phyloP scores from a whole-genome alignment of 2,329 filamentous ascomycete species.

The Cladosporium cucumerinum region DNA sequence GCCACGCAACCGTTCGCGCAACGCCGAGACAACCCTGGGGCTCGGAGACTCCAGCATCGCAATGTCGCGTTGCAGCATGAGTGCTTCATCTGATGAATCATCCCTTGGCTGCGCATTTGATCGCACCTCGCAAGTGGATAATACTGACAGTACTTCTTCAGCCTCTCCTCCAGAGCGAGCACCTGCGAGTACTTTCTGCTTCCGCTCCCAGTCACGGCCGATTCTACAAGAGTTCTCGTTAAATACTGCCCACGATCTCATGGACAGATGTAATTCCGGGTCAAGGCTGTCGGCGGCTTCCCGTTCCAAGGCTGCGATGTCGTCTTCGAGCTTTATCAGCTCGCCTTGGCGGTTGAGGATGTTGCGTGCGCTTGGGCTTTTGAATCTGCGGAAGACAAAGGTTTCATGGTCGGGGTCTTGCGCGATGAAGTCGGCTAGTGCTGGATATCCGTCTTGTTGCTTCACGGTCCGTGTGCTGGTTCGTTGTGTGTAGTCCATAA shows the following conservation, averaged over 20 bases:
- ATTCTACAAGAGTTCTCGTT: too few species aligned
- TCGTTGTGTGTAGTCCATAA: too few species aligned
- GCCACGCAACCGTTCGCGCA: neutral
- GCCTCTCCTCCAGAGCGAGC: neutral
- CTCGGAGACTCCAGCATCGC: constrained; percentile 2
- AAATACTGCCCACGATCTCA: too few species aligned
- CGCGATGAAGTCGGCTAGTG: constrained; percentile 13
- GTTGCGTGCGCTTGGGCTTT: constrained; percentile 3
- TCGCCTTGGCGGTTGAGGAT: constrained; percentile 16
- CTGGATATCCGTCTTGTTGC: neutral
- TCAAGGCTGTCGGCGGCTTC: neutral
- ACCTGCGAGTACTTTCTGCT: too few species aligned
- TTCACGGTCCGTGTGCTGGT: too few species aligned
- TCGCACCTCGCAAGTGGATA: too few species aligned
- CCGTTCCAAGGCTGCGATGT: neutral
- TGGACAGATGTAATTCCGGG: neutral
- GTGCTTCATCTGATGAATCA: constrained; percentile 13
- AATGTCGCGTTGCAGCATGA: constrained; percentile 5
- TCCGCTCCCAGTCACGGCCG: too few species aligned
- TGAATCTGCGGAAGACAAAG: constrained; percentile 19
- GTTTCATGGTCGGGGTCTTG: constrained; percentile 19
- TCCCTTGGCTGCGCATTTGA: too few species aligned
- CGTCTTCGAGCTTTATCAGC: constrained; percentile 4
- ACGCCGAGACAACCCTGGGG: neutral
- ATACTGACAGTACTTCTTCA: neutral